Conservation (phyloP, 2,329 filamentous ascomycete genomes). For the Alternaria incomplexa region DNA sequence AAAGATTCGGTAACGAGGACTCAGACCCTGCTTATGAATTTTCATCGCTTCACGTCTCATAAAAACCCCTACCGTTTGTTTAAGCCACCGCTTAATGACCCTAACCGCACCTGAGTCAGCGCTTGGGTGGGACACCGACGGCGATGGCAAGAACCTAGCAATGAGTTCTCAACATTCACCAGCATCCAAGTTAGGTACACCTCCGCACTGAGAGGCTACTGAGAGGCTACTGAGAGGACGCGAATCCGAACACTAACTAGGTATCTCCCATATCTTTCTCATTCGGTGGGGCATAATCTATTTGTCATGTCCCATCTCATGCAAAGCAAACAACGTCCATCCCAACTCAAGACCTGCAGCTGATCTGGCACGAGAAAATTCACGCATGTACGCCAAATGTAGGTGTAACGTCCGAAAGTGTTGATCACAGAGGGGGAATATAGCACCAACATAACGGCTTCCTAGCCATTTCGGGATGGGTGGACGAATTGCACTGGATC, state of each 20-base stretch:
- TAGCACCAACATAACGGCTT: not conserved
- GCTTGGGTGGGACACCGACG: not conserved
- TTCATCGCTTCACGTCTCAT: not conserved
- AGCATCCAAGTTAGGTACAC: not conserved
- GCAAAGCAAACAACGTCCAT: not conserved
- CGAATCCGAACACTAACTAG: not conserved
- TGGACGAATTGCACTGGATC: not conserved
- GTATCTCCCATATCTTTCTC: not conserved
- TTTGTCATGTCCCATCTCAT: not conserved
- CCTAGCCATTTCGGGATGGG: not conserved
- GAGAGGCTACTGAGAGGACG: not conserved
- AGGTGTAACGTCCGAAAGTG: not conserved
- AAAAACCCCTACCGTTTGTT: not conserved
- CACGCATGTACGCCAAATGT: not conserved
- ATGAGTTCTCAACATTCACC: not conserved
- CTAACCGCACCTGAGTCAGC: not conserved
- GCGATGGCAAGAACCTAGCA: not conserved
- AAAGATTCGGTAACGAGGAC: not conserved
- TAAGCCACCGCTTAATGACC: not conserved
- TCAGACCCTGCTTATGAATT: not conserved
- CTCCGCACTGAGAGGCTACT: not conserved
- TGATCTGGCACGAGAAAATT: not conserved
- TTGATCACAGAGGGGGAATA: not conserved
- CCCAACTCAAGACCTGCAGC: not conserved
- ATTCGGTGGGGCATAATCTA: not conserved